Evolutionary conservation across 768 basidiomycete species (phyloP), one percentile per base, ranked within the genome.

Genomic region (Collybia mongolica): DNA sequence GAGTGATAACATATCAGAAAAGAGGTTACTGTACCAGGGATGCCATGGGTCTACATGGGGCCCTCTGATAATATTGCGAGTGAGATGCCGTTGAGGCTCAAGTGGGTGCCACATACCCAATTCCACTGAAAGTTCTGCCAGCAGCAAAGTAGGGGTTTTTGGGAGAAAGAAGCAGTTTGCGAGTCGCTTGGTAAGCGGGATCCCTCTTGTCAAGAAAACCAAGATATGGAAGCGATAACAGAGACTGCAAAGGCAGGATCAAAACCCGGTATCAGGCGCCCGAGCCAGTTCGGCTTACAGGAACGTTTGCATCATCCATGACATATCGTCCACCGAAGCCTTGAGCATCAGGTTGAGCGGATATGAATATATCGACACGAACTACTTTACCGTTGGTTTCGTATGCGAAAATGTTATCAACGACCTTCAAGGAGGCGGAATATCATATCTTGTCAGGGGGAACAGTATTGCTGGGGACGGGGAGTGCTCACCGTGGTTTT

Each of bases 291-390:
- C 17, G 3, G 63, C 83, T 58, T 63, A 88, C 87, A 4, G 89
- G 89, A 38, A 91, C 89, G 55, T 91, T 91, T 5, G 89, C 89
- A 56, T 91, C 89, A 56, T 90, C 89, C 89, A 90, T 90, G 17
- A 89, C 79, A 63, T 89, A 88, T 49, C 81, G 71, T 8, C 82
- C 78, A 28, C 88, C 86, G 44, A 86, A 76, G 6, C 87, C 83
- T 84, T 52, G 22, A 22, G 5, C 20, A 43, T 48, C 20, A 8
- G 46, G 42, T 41, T 32, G 28, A 45, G 9, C 9, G 6, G 2
- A 28, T 41, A 23, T 26, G 17, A 46, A 12, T 12, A 28, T 15
- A 48, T 42, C 39, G 36, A 5, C 14, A 24, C 28, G 11, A 37
- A 17, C 37, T 14, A 15, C 46, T 61, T 47, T 53, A 82, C 83